Percentiles rank a stretch among this genome's conserved stretches.
phyloP scores from a whole-genome alignment of 495 filamentous ascomycete genomes.

The Cairneyella variabilis region DNA sequence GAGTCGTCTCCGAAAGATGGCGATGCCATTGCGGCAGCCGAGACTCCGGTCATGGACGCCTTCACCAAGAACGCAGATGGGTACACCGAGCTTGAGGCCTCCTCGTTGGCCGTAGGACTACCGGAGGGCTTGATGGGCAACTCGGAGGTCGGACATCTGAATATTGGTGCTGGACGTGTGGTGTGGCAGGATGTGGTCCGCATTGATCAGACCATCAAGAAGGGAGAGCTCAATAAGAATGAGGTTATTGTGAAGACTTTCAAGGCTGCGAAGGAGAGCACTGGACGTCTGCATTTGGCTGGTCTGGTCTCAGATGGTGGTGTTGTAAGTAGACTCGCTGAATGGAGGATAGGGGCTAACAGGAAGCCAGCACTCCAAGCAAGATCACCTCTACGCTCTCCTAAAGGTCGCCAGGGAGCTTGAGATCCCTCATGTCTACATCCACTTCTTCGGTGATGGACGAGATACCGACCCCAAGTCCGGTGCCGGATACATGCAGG shows the following conservation, averaged over 20 bases:
- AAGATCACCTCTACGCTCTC: conserved; percentile 83
- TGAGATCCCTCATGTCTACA: conserved; percentile 84
- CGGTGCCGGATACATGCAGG: conserved; percentile 77
- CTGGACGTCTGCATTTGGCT: conserved; percentile 85
- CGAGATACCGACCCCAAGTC: conserved; percentile 97
- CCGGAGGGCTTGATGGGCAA: conserved; percentile 98
- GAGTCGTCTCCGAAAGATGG: conserved; percentile 74
- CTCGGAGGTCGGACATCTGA: conserved; percentile 95
- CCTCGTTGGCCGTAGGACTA: conserved; percentile 90
- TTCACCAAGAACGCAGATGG: conserved; percentile 73
- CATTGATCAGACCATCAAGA: conserved; percentile 94
- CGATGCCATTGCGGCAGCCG: conserved; percentile 89
- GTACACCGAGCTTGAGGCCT: conserved; percentile 87
- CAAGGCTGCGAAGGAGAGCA: conserved; percentile 77
- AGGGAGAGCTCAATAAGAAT: conserved; percentile 73
- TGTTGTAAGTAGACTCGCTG: conserved; percentile 51
- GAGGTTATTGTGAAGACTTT: conserved; percentile 74
- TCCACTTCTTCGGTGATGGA: conserved; percentile 98
- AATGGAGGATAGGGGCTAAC: conserved; percentile 10
- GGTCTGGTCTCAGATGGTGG: conserved; percentile 92
- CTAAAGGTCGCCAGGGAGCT: conserved; percentile 85
- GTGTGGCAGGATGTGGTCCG: conserved; percentile 99
- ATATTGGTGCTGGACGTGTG: conserved; percentile 95
- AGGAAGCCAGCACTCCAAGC: conserved; percentile 70
- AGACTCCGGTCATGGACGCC: conserved; percentile 87